A percentile compares a stretch with the other conserved stretches of the same genome.
These are phyloP conservation scores for Volvox africanus DNA, from an alignment of 139 green algal species.

Conservation along the genomic window DNA sequence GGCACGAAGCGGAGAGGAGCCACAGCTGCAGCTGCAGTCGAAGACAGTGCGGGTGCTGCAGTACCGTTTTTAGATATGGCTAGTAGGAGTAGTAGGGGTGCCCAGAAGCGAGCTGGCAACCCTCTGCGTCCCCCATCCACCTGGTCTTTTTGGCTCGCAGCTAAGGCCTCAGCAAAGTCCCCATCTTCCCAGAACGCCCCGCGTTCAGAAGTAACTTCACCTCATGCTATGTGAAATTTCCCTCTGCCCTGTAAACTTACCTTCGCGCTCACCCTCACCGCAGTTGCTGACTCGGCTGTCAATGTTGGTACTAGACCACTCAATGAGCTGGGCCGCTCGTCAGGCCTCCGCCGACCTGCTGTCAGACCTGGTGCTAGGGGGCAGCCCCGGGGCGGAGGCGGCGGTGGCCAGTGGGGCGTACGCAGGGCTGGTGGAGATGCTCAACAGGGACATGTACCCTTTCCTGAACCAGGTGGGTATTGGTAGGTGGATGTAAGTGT, in stretches of 20 bases:
- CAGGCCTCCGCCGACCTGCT: slow-evolving; percentile 42
- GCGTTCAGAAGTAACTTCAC: not conserved
- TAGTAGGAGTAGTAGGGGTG: too few species aligned
- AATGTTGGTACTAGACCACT: slow-evolving; percentile 22
- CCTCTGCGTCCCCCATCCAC: too few species aligned
- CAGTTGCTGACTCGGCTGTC: slow-evolving; percentile 28
- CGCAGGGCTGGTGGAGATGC: slow-evolving; percentile 15
- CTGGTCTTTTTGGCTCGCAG: too few species aligned
- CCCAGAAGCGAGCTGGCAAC: too few species aligned
- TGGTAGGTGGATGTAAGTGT: too few species aligned
- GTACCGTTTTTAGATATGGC: too few species aligned
- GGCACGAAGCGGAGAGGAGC: too few species aligned
- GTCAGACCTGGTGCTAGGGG: slow-evolving; percentile 38
- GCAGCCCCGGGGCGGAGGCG: slow-evolving; percentile 15
- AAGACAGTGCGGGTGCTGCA: too few species aligned
- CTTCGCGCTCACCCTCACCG: not conserved
- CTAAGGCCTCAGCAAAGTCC: not conserved
- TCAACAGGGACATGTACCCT: slow-evolving; percentile 43
- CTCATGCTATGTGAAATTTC: not conserved
- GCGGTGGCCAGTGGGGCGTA: slow-evolving; percentile 34
- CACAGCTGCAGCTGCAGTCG: too few species aligned
- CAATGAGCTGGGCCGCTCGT: slow-evolving; percentile 9
- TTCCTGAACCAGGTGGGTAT: slow-evolving; percentile 32
- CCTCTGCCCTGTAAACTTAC: not conserved
- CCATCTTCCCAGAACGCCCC: not conserved